phyloP scores from a whole-genome alignment of 495 filamentous ascomycete genomes.

The Penicillium waksmanii region DNA sequence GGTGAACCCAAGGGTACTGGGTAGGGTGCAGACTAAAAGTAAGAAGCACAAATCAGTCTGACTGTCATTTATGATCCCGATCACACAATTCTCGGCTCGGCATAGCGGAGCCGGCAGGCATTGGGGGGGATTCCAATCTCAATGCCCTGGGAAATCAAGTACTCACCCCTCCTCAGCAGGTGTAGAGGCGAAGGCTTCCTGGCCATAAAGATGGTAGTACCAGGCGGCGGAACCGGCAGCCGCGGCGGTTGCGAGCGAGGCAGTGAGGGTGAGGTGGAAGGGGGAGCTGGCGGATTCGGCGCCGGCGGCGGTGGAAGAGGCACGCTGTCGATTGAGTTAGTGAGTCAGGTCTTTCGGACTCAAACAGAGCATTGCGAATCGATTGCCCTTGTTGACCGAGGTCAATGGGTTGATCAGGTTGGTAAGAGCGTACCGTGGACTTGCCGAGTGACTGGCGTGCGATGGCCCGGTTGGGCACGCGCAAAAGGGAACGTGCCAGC shows the following conservation, averaged over 20 bases:
- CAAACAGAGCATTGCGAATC: slow-evolving; percentile 16
- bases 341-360: slow-evolving; percentile 12
- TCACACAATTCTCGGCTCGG: slow-evolving; percentile 37
- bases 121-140: slow-evolving; percentile 19
- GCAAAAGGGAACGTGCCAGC: slow-evolving; percentile 84
- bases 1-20: slow-evolving; percentile 94
- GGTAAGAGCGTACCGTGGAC: slow-evolving; percentile 50
- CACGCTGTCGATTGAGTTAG: slow-evolving; percentile 41
- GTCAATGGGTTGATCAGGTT: slow-evolving; percentile 35
- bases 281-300: slow-evolving; percentile 54
- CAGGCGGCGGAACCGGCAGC: slow-evolving; percentile 84
- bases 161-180: slow-evolving; percentile 97
- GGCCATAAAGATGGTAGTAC: slow-evolving; percentile 73
- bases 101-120: slow-evolving; percentile 26
- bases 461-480: slow-evolving; percentile 76
- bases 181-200: slow-evolving; percentile 84
- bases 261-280: slow-evolving; percentile 73
- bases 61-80: slow-evolving; percentile 10
- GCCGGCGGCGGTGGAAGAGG: slow-evolving; percentile 53
- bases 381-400: slow-evolving; percentile 37
- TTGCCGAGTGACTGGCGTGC: slow-evolving; percentile 56
- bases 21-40: slow-evolving; percentile 79
- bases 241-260: slow-evolving; percentile 77
- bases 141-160: slow-evolving; percentile 9
- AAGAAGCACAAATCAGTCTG: slow-evolving; percentile 20